Conservation (phyloP, 345 rosid species). For the Theobroma cacao region DNA sequence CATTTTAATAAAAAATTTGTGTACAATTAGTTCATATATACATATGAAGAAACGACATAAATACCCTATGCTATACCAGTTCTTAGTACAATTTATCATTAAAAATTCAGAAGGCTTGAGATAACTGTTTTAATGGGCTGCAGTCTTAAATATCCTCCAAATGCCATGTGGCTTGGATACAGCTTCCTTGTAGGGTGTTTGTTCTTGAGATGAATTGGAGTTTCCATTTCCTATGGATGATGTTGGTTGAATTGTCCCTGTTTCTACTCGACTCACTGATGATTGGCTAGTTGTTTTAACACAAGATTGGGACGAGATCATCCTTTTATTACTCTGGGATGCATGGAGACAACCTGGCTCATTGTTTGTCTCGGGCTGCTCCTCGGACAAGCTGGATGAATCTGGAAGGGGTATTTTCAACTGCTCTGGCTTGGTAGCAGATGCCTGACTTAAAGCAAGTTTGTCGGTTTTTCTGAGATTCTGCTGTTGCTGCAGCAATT, state of each 20-base stretch:
- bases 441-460: not conserved
- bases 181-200: not conserved
- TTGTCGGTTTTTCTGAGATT: not conserved
- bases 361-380: not conserved
- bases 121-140: not conserved
- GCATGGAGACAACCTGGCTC: not conserved
- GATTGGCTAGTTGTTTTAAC: not conserved
- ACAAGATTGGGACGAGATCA: not conserved
- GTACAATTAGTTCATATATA: too few species aligned
- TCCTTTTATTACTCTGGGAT: not conserved
- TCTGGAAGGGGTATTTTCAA: not conserved
- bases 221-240: not conserved
- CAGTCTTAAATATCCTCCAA: conserved; percentile 7
- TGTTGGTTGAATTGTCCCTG: not conserved
- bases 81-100: not conserved
- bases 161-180: not conserved
- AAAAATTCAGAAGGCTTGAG: not conserved
- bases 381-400: not conserved
- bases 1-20: too few species aligned
- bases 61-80: too few species aligned
- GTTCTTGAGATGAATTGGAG: not conserved
- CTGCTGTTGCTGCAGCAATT: not conserved
- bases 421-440: not conserved
- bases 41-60: too few species aligned
- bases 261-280: not conserved